These are phyloP conservation scores for Xylariomycetidae sp. DNA, from an alignment of 2,329 filamentous ascomycete species.

Conservation along the genomic window DNA sequence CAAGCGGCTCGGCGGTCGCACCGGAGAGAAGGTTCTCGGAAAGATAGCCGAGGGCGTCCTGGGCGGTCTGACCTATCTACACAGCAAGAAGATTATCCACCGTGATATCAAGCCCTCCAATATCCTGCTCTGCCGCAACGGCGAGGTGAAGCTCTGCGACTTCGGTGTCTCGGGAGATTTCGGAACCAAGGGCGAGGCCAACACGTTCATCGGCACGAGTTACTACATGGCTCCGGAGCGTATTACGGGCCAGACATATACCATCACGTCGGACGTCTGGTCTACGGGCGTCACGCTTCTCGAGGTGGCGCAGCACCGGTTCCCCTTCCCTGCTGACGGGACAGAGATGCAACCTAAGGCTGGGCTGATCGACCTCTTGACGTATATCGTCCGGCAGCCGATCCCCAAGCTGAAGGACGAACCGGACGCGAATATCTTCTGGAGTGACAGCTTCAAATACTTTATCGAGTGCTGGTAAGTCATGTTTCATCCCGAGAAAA, in stretches of 20 bases:
- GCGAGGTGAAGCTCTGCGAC: slow-evolving; percentile 95
- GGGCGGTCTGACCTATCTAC: slow-evolving; percentile 88
- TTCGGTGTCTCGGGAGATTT: slow-evolving; percentile 98
- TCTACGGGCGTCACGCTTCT: slow-evolving; percentile 92
- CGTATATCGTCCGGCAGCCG: slow-evolving; percentile 93
- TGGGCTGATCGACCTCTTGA: slow-evolving; percentile 89
- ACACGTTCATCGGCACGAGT: slow-evolving; percentile 97
- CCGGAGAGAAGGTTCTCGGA: slow-evolving; percentile 93
- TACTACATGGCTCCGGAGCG: slow-evolving; percentile 99
- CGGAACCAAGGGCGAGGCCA: slow-evolving; percentile 96
- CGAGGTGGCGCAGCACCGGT: slow-evolving; percentile 98
- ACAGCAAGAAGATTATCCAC: slow-evolving; percentile 95
- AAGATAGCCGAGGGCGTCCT: slow-evolving; percentile 96
- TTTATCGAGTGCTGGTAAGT: slow-evolving; percentile 99
- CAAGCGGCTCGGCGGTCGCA: slow-evolving; percentile 88
- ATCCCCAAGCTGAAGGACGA: slow-evolving; percentile 97
- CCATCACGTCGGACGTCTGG: slow-evolving; percentile 98
- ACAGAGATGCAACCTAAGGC: slow-evolving; percentile 92
- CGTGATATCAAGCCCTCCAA: slow-evolving; percentile 98
- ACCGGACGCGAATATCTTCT: slow-evolving; percentile 80
- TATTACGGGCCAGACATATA: slow-evolving; percentile 96
- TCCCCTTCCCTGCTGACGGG: slow-evolving; percentile 95
- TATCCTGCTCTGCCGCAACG: slow-evolving; percentile 86
- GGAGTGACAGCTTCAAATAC: slow-evolving; percentile 98
- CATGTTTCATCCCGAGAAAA: not conserved